phyloP scores from a whole-genome alignment of 2,329 filamentous ascomycete species.

The Penicillium rolfsii region DNA sequence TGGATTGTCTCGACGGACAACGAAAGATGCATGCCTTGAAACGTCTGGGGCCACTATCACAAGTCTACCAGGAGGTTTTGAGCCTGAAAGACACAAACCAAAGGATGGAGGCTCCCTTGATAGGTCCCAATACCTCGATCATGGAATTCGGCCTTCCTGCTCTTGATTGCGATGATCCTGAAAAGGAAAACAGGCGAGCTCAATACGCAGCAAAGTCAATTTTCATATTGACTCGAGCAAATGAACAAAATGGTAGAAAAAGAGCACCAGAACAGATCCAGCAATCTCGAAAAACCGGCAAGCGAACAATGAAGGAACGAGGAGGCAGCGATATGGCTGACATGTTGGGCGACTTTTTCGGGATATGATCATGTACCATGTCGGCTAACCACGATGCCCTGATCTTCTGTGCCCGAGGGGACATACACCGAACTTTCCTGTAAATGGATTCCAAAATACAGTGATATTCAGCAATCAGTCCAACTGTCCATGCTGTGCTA shows the following conservation, averaged over 20 bases:
- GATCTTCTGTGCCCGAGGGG: no score
- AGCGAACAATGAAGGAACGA: conserved; percentile 34
- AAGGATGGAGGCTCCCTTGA: background rate
- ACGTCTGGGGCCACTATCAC: background rate
- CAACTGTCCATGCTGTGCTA: background rate
- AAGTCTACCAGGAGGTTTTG: background rate
- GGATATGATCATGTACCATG: conserved; percentile 3
- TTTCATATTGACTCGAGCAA: conserved; percentile 5
- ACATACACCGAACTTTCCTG: no score
- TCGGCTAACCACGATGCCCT: no score
- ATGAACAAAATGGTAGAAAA: conserved; percentile 12
- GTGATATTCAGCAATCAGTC: background rate
- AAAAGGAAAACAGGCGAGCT: background rate
- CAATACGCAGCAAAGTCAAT: background rate
- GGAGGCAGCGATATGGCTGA: conserved; percentile 32
- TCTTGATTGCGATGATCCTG: background rate
- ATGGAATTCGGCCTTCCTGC: conserved; percentile 2
- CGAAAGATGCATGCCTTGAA: background rate
- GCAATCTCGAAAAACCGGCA: conserved; percentile 2
- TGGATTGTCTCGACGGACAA: background rate
- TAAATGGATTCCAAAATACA: background rate
- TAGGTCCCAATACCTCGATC: background rate
- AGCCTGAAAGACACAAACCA: no score
- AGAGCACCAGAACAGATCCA: conserved; percentile 3
- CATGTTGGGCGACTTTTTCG: conserved; percentile 38